These are phyloP conservation scores for Phytopythium aichiense DNA, from an alignment of 352 stramenopile species.

Conservation along the genomic window DNA sequence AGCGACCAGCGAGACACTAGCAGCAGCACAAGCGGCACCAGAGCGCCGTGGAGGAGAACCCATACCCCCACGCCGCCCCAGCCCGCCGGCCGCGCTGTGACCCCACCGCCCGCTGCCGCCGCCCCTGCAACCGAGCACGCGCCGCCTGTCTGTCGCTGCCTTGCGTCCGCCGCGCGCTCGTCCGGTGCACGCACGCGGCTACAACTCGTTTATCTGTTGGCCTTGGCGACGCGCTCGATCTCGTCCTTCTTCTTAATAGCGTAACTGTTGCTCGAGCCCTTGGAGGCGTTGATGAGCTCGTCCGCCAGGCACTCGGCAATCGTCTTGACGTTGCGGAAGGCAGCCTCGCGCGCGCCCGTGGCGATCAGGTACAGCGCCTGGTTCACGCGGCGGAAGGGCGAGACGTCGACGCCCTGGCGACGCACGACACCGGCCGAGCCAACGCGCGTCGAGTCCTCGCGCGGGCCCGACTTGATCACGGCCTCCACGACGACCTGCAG, in stretches of 20 bases:
- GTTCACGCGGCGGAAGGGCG: conserved; percentile 98
- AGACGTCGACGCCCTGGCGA: conserved; percentile 99
- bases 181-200: conserved; percentile 7
- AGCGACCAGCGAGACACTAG: not conserved
- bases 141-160: not conserved
- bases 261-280: conserved; percentile 99
- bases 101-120: not conserved
- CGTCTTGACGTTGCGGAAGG: conserved; percentile 99
- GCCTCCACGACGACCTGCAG: conserved; percentile 95
- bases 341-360: conserved; percentile 96
- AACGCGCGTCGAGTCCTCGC: conserved; percentile 99
- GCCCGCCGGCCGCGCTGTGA: conserved; percentile 2
- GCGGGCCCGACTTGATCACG: conserved; percentile 94
- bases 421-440: conserved; percentile 98
- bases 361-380: conserved; percentile 99
- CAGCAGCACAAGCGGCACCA: not conserved
- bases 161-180: conserved; percentile 1
- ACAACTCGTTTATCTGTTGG: conserved; percentile 97
- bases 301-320: conserved; percentile 99
- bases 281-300: conserved; percentile 99
- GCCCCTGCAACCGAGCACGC: not conserved
- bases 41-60: not conserved
- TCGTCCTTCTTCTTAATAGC: conserved; percentile 99
- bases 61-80: not conserved
- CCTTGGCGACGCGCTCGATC: conserved; percentile 99